Base-by-base conservation (phyloP, 2,329 filamentous ascomycete genomes). In the Ilyonectria sp. region DNA sequence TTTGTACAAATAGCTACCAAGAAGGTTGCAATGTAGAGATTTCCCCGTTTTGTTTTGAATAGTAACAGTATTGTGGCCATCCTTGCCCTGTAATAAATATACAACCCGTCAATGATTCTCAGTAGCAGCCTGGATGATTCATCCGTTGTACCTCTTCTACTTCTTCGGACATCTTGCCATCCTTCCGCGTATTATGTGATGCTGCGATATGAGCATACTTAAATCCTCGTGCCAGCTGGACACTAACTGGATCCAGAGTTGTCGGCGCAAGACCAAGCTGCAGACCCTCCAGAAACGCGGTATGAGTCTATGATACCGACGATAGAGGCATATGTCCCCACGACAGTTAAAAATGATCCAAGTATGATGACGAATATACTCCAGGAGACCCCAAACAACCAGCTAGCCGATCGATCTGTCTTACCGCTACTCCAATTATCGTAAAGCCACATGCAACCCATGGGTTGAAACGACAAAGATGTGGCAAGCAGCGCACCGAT, bases 291-390 rank as follows among this genome's bases (percentile, higher is more conserved):
- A 4, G 73, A 72, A 5, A 68, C 67, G n/a, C 75, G 73, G 61
- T 84, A 82, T 1, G 75, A 74, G 7, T 81, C 75, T 8, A 72
- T 79, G 37, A 75, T 74, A 4, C 72, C 76, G 8, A 82, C 74
- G 6, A 86, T 72, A 0, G 82, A 82, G 0, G 82, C 83, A 55
- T 85, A 86, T 0, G 83, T 85, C 1, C 83, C 84, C 4, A 77
- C 81, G 52, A 85, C 71, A 77, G 81, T 85, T 9, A 85, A 67
- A 64, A 85, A 86, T 0, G 71, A 71, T 6, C 74, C 75, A 2
- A 66, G 58, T 1, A 61, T 15, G 1, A 72, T 69, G 6, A 72
- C 53, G 53, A 73, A 71, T 1, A 64, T 23, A 23, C 69, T 37
- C 68, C 65, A 71, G 6, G 31, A 29, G 17, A 70, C 69, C 60